Conservation (phyloP, 1,284 basidiomycete genomes). For the Anthracocystis panici-leucophaei region DNA sequence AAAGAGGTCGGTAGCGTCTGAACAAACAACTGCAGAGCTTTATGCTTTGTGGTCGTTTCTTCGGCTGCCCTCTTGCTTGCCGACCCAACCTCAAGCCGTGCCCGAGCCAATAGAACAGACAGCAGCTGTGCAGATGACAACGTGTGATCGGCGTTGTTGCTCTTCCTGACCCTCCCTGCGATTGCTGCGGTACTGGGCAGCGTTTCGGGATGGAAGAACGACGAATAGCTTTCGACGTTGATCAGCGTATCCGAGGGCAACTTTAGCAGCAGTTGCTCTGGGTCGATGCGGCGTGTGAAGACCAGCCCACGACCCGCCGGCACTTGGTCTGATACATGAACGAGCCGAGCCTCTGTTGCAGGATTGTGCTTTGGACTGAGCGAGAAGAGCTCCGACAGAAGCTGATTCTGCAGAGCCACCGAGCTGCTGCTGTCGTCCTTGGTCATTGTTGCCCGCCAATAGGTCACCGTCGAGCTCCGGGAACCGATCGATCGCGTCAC, state of each 20-base stretch:
- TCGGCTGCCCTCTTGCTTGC: background rate
- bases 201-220: slow-evolving; percentile 23
- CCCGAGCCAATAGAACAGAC: slow-evolving; percentile 30
- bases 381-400: slow-evolving; percentile 21
- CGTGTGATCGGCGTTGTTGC: background rate
- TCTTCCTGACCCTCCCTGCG: background rate
- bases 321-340: slow-evolving; percentile 32
- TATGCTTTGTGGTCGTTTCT: slow-evolving; percentile 8
- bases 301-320: slow-evolving; percentile 51
- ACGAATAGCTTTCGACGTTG: slow-evolving; percentile 34
- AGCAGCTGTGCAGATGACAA: slow-evolving; percentile 40
- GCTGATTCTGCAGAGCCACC: slow-evolving; percentile 23
- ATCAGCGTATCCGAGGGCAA: slow-evolving; percentile 28
- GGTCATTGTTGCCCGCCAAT: background rate
- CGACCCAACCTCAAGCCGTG: slow-evolving; percentile 13
- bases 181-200: slow-evolving; percentile 12
- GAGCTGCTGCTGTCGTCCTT: slow-evolving; percentile 17
- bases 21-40: slow-evolving; percentile 41
- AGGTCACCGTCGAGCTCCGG: background rate
- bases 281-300: slow-evolving; percentile 26
- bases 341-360: background rate
- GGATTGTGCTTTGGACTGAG: background rate
- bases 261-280: slow-evolving; percentile 33
- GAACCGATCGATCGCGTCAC: background rate
- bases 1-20: slow-evolving; percentile 48